Conservation (phyloP, 208 protist genomes). For the Trypanosoma theileri region DNA sequence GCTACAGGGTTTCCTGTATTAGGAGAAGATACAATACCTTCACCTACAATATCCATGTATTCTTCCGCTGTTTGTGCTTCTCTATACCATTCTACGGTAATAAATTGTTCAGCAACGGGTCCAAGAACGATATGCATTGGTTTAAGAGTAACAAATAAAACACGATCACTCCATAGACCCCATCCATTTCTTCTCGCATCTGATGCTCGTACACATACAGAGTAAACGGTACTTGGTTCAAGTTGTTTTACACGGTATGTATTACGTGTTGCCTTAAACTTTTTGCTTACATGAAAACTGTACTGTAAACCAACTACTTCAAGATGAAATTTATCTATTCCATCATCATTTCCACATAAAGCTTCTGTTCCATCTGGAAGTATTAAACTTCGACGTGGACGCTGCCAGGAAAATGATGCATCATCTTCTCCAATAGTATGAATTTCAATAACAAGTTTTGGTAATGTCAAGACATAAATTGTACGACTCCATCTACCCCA, state of each 20-base stretch:
- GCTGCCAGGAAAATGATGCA: conserved; percentile 66
- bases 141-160: conserved; percentile 82
- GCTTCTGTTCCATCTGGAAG: conserved; percentile 68
- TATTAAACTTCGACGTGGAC: conserved; percentile 46
- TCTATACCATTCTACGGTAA: conserved; percentile 76
- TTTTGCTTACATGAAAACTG: conserved; percentile 68
- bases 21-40: neutral
- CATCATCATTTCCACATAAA: conserved; percentile 48
- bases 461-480: conserved; percentile 77
- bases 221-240: conserved; percentile 79
- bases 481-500: conserved; percentile 87
- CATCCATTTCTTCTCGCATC: conserved; percentile 43
- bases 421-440: conserved; percentile 81
- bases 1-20: neutral
- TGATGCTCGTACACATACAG: conserved; percentile 64
- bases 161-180: conserved; percentile 75
- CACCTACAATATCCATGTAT: conserved; percentile 50
- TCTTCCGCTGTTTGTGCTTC: conserved; percentile 58
- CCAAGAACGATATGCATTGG: conserved; percentile 58
- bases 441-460: conserved; percentile 68
- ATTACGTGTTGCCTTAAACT: conserved; percentile 66
- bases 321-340: conserved; percentile 69
- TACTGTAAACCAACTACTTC: conserved; percentile 71
- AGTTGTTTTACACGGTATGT: conserved; percentile 74
- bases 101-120: conserved; percentile 72